Evolutionary conservation across 2,329 filamentous ascomycete genomes (phyloP), one percentile per base, ranked within the genome.

Genomic region (Leptodontidium sp.): DNA sequence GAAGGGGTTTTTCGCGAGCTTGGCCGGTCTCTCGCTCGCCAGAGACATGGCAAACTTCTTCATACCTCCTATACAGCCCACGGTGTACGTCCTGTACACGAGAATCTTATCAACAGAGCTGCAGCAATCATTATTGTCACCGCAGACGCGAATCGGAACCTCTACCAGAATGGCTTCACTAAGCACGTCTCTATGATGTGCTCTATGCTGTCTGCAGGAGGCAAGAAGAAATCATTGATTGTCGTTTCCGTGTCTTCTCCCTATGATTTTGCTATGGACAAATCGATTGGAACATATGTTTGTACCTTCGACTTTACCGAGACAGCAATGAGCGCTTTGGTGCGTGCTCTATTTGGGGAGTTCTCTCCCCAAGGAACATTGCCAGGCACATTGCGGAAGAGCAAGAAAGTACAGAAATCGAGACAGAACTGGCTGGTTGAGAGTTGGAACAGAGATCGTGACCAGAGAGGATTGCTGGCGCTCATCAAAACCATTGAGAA

Each of bases 251-350:
- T 97, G 73, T 97, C 94, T 80, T 98, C 94, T 0, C 95, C 95
- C 0, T 98, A 98, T 79, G 95, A 98, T 79, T 98, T 98, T 78
- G 94, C 93, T 55, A 94, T 95, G 87, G 95, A 98, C 76, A 91
- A 91, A 72, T 90, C 90, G 0, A 95, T 98, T 50, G 92, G 93
- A 6, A 97, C 94, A 0, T 98, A 98, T 76, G 87, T 98, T 50
- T 98, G 95, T 82, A 97, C 94, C 0, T 98, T 97, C 79, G 94
- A 98, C 81, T 98, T 97, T 76, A 98, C 95, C 0, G 95, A 98
- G 75, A 95, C 92, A 8, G 94, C 95, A 21, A 88, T 98, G 82
- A 90, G 91, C 70, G 93, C 94, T 0, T 83, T 97, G 4, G 93
- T 97, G 21, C 90, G 93, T 68, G 91, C 93, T 0, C 82, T 98